Conservation (phyloP, 257 asterid species). For the Linaria vulgaris region DNA sequence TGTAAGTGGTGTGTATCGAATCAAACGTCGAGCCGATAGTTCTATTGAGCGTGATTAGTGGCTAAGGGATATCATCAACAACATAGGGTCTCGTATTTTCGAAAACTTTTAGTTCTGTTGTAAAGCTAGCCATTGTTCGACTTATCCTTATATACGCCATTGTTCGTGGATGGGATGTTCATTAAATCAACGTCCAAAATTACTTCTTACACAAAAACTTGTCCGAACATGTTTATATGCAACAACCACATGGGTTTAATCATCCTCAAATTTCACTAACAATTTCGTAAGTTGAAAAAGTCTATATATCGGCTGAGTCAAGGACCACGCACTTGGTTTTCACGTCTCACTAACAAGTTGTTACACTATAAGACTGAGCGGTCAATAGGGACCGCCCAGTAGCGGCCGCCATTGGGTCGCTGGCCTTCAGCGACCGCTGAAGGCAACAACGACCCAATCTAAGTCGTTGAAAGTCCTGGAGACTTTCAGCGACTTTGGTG, state of each 20-base stretch:
- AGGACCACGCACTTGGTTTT: background rate
- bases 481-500: no score
- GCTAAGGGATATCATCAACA: background rate
- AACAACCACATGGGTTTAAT: background rate
- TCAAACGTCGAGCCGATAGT: background rate
- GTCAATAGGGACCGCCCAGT: no score
- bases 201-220: background rate
- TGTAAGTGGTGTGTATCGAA: background rate
- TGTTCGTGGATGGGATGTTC: background rate
- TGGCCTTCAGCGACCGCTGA: no score
- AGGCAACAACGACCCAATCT: no score
- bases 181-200: background rate
- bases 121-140: background rate
- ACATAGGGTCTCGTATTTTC: background rate
- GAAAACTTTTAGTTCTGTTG: background rate
- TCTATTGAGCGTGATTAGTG: background rate
- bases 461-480: no score
- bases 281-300: background rate
- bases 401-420: no score
- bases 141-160: background rate
- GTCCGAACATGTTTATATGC: background rate
- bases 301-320: background rate
- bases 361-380: no score
- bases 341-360: background rate
- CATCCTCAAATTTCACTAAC: background rate